Base-by-base conservation (phyloP, 2,329 filamentous ascomycete genomes). In the Phoma herbarum region DNA sequence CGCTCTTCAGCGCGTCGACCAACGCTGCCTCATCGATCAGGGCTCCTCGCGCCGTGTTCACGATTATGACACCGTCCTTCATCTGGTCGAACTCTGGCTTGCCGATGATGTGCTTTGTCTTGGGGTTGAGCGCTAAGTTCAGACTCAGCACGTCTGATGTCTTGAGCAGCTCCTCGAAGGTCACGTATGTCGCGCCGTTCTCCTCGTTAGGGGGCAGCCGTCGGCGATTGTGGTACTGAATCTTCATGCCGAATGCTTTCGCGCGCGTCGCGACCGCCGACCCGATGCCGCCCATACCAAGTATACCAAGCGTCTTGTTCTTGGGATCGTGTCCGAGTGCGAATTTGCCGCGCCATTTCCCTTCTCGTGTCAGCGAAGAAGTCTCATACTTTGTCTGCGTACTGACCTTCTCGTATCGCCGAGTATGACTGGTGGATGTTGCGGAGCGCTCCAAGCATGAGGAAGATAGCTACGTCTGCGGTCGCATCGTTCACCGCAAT, bases 261-360 rank as follows among this genome's bases (percentile, higher is more conserved):
- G 83, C 84, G 41, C 83, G 79, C 22, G 73, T 71, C 23, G 79
- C 79, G 10, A 82, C 78, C 7, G 82, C 81, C 14, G 80, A 76
- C 2, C 85, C 85, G 45, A 88, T 87, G 10, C 85, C 84, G 25
- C 85, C 85, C 83, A 87, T 86, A 11, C 85, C 85, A 1, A 88
- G 73, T 56, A 87, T 84, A 5, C 84, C 85, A 67, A 85, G 78
- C 1, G 75, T 75, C 67, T 84, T 84, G 57, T 82, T 80, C 64
- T 81, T 80, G 2, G 83, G 83, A 53, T 85, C 83, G 64, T 83
- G 82, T 14, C 83, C 83, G 33, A 85, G 79, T 1, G 72, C 73
- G 42, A 81, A 78, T 35, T 77, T 74, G 37, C 82, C 82, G 37
- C 80, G 75, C 78, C 79, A 81, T 52, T 79, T 75, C 41, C 79